Evolutionary conservation across 2,329 filamentous ascomycete species (phyloP), one percentile per base, ranked within the genome.

Genomic region (Phialophora tarda): DNA sequence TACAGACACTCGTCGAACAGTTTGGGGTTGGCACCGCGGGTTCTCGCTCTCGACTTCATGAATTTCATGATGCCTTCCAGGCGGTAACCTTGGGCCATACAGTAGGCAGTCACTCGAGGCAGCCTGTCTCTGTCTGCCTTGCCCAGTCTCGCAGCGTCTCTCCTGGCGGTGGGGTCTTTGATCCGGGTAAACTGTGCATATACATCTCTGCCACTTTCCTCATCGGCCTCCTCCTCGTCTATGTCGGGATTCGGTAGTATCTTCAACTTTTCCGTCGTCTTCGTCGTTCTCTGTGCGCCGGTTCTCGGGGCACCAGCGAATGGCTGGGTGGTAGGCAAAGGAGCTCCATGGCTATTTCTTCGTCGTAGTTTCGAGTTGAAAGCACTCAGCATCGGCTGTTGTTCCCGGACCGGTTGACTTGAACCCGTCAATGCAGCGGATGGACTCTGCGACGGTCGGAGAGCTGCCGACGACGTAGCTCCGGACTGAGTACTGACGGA

Each of bases 121-220:
- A 99, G 80, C 69, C 89, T 86, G 70, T 92, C 90, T 64, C 95
- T 86, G 77, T 99, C 95, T 47, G 94, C 93, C 78, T 98, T 99
- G 44, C 95, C 95, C 48, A 99, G 80, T 63, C 93, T 85, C 30
- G 95, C 95, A 17, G 95, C 95, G 83, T 98, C 94, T 74, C 95
- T 87, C 68, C 95, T 85, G 8, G 95, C 95, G 0, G 90, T 97
- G 0, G 94, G 93, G 75, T 99, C 95, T 78, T 98, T 98, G 80
- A 99, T 99, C 53, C 95, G 87, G 8, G 94, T 97, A 77, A 97
- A 98, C 78, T 99, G 95, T 28, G 93, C 94, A 80, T 99, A 99
- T 34, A 99, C 95, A 77, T 99, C 95, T 70, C 93, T 85, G 10
- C 93, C 93, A 74, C 92, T 95, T 78, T 97, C 94, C 74, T 97